These are phyloP conservation scores for Musa schizocarpa DNA, from an alignment of 176 grass and related monocot species.

Conservation along the genomic window DNA sequence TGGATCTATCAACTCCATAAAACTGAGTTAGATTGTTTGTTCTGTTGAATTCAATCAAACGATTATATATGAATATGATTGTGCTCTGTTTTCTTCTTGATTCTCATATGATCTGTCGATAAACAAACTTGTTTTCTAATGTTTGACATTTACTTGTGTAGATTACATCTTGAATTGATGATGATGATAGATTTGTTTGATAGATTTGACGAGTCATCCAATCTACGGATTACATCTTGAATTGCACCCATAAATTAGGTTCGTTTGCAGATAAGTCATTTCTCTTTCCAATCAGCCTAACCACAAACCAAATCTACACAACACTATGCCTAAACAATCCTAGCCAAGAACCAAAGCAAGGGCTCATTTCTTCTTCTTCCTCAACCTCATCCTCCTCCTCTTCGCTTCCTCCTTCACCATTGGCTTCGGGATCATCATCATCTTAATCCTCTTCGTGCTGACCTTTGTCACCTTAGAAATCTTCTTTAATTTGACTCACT, in stretches of 20 bases:
- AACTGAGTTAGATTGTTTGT: background rate
- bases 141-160: too few species aligned
- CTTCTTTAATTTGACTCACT: constrained; percentile 46
- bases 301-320: background rate
- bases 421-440: constrained; percentile 7
- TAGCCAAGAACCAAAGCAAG: background rate
- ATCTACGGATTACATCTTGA: too few species aligned
- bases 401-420: too few species aligned
- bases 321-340: background rate
- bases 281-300: background rate
- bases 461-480: constrained; percentile 29
- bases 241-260: too few species aligned
- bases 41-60: too few species aligned
- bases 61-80: too few species aligned
- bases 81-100: too few species aligned
- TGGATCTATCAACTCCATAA: background rate
- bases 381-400: background rate
- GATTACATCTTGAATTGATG: too few species aligned
- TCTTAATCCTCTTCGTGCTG: constrained; percentile 11
- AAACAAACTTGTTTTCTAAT: too few species aligned
- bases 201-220: too few species aligned
- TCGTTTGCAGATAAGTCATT: background rate
- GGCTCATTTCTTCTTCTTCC: background rate
- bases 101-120: too few species aligned
- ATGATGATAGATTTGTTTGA: too few species aligned